A percentile compares a stretch with the other conserved stretches of the same genome.
Evolutionary conservation across 1,284 basidiomycete genomes (phyloP).

Genomic region (Tylopilus orsonianus): DNA sequence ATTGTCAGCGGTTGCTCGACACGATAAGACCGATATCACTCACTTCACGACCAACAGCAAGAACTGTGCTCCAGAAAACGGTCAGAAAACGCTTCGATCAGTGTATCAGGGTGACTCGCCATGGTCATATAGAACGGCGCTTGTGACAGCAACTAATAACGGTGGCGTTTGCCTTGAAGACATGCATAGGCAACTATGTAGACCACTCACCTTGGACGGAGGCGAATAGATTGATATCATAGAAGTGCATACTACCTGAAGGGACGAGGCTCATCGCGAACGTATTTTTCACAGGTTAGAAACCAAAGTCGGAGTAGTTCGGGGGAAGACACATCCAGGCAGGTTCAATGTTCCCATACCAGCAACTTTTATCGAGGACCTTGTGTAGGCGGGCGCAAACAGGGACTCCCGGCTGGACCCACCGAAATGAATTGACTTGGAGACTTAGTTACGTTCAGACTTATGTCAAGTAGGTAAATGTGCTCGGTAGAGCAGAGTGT

Average conservation of each 20-base stretch:
- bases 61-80: conserved; percentile 12
- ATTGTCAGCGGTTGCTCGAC: conserved; percentile 2
- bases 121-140: conserved; percentile 32
- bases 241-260: conserved; percentile 2
- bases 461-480: too few relatives aligned
- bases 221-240: conserved; percentile 15
- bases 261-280: conserved; percentile 25
- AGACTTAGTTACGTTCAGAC: background rate
- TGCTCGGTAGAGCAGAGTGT: too few relatives aligned
- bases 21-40: conserved; percentile 2
- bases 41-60: conserved; percentile 30
- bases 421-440: conserved; percentile 13
- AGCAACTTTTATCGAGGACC: conserved; percentile 17
- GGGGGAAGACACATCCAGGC: background rate
- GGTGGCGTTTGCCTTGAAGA: conserved; percentile 6
- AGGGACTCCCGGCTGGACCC: conserved; percentile 5
- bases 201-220: conserved; percentile 28
- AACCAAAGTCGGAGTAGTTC: background rate
- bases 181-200: background rate
- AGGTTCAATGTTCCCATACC: background rate
- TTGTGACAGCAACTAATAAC: conserved; percentile 30
- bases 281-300: conserved; percentile 1
- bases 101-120: conserved; percentile 11
- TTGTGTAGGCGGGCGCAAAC: background rate
- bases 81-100: background rate